phyloP scores from a whole-genome alignment of 129 eudicot species.

The Mikania micrantha region DNA sequence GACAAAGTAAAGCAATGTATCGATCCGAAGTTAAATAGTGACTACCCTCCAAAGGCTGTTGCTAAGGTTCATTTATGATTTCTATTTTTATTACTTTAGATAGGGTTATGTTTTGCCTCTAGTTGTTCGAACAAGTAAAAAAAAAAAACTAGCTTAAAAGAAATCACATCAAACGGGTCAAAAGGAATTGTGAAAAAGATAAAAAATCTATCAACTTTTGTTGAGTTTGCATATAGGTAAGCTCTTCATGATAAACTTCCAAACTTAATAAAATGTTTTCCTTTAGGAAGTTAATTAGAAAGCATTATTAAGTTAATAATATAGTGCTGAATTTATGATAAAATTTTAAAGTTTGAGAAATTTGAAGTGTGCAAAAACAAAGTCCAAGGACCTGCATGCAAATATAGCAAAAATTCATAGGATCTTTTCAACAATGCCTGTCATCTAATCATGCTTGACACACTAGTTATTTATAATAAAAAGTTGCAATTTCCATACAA shows the following conservation, averaged over 20 bases:
- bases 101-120: neutral
- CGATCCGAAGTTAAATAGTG: constrained; percentile 82
- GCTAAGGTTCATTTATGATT: constrained; percentile 56
- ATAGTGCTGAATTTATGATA: neutral
- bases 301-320: neutral
- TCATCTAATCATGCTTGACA: neutral
- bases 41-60: constrained; percentile 88
- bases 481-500: neutral
- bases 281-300: too few relatives aligned
- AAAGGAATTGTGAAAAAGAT: neutral
- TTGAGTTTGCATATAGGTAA: neutral
- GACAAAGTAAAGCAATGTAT: constrained; percentile 97
- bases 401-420: neutral
- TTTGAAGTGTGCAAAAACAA: neutral
- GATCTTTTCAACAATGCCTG: neutral
- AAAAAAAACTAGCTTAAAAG: neutral
- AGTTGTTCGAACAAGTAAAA: neutral
- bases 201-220: neutral
- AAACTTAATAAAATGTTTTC: too few relatives aligned
- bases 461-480: neutral
- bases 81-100: neutral
- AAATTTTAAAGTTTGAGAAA: neutral
- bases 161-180: neutral
- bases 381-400: neutral
- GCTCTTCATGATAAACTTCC: too few relatives aligned